phyloP scores from a whole-genome alignment of 2,329 filamentous ascomycete species.

The Clonostachys byssicola region DNA sequence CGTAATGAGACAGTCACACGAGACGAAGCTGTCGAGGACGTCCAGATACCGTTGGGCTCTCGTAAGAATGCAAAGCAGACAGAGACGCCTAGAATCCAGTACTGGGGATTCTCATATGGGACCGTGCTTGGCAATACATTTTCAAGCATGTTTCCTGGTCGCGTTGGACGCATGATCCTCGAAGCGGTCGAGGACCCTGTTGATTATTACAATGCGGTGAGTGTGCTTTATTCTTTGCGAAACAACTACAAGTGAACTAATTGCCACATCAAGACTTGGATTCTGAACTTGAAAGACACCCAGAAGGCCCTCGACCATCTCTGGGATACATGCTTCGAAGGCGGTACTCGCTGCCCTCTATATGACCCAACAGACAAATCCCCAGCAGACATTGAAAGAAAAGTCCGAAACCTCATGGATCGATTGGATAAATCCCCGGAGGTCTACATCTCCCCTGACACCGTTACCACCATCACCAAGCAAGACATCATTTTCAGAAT shows the following conservation, averaged over 20 bases:
- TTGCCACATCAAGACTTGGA: constrained; percentile 19
- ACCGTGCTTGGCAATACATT: constrained; percentile 26
- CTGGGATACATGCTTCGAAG: constrained; percentile 27
- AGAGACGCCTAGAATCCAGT: constrained; percentile 27
- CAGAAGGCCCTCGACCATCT: constrained; percentile 25
- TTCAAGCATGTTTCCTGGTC: constrained; percentile 25
- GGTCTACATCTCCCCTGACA: constrained; percentile 5
- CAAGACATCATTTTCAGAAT: constrained; percentile 16
- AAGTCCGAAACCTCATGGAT: constrained; percentile 21
- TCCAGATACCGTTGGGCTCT: neutral
- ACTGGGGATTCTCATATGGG: constrained; percentile 45
- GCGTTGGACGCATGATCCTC: constrained; percentile 33
- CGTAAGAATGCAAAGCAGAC: neutral
- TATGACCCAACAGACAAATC: constrained; percentile 2
- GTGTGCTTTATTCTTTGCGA: constrained; percentile 13
- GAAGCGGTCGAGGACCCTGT: constrained; percentile 29
- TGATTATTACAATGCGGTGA: constrained; percentile 22
- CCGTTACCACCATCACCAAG: constrained; percentile 23
- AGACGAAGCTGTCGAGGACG: too few species aligned
- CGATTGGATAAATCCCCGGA: constrained; percentile 14
- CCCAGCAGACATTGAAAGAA: constrained; percentile 17
- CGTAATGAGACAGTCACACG: constrained; percentile 7
- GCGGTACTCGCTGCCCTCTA: constrained; percentile 20
- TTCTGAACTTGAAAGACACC: constrained; percentile 27
- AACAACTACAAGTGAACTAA: neutral